These are phyloP conservation scores for Funneliformis geosporum DNA, from an alignment of 192 early-diverging fungal species.

Conservation along the genomic window DNA sequence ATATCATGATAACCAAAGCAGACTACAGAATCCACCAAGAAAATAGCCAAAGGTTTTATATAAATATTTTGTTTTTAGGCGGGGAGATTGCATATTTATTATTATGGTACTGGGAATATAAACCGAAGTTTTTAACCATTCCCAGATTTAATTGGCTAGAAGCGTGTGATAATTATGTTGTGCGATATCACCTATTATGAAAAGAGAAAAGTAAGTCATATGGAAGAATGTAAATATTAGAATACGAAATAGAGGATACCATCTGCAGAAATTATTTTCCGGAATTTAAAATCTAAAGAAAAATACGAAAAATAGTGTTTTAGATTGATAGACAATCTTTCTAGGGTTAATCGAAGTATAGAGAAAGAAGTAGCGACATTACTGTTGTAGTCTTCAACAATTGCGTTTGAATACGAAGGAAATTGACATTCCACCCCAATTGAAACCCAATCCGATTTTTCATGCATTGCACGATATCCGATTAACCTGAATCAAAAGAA, in stretches of 20 bases:
- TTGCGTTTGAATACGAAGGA: no score
- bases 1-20: slow-evolving; percentile 68
- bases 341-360: no score
- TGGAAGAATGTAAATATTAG: background rate
- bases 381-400: no score
- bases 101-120: slow-evolving; percentile 3
- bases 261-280: background rate
- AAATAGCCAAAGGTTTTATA: slow-evolving; percentile 52
- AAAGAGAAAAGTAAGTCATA: background rate
- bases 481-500: no score
- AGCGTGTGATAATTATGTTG: background rate
- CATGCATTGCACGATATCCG: no score
- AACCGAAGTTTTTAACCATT: background rate
- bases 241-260: background rate
- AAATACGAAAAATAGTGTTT: no score
- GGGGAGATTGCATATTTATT: slow-evolving; percentile 50
- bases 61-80: slow-evolving; percentile 42
- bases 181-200: background rate
- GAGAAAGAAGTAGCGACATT: no score
- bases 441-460: no score
- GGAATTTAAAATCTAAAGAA: no score
- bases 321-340: no score
- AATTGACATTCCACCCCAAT: no score
- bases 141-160: background rate
- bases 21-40: slow-evolving; percentile 71